Evolutionary conservation across 2,329 filamentous ascomycete species (phyloP), one percentile per base, ranked within the genome.

Genomic region (Colletotrichum eremochloae): DNA sequence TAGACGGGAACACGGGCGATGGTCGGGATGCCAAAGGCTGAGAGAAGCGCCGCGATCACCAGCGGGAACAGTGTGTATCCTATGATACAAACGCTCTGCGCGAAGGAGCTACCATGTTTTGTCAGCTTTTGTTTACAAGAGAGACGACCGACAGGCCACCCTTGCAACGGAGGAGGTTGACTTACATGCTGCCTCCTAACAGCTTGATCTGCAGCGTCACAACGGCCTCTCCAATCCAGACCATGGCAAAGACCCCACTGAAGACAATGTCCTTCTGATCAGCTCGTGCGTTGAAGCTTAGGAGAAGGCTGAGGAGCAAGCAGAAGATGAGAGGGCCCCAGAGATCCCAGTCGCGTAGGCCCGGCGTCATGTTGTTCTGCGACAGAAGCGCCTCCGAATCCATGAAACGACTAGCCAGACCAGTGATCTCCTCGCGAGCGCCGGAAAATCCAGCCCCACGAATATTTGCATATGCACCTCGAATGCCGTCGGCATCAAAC

Each of bases 131-230:
- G 36, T n/a, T 62, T n/a, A 8, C 38, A 60, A 63, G 20, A 40
- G 14, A 44, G 38, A 68, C 36, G 44, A n/a, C 48, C 46, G 3
- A 31, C 5, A n/a, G 48, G 46, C 48, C 63, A 38, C 18, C 40
- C 33, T 9, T 63, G 61, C 50, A 62, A 64, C 56, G 11, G 15
- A 48, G 18, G 33, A 46, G 15, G 46, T 7, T 24, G 61, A 90
- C 95, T 83, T 86, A 98, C 96, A 99, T 98, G 85, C 96, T 98
- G 57, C 96, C 96, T 71, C 96, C 96, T 71, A 99, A 84, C 76
- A 99, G 86, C 85, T 97, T 97, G 82, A 99, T 98, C 87, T 99
- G 96, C 79, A 97, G 84, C n/a, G 96, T 99, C 71, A 99, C 96
- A 4, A 97, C 93, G 1, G 95, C 95, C 85, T 98, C 95, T 38